Evolutionary conservation across 2,329 filamentous ascomycete species (phyloP).

Genomic region (Fusarium torulosum): DNA sequence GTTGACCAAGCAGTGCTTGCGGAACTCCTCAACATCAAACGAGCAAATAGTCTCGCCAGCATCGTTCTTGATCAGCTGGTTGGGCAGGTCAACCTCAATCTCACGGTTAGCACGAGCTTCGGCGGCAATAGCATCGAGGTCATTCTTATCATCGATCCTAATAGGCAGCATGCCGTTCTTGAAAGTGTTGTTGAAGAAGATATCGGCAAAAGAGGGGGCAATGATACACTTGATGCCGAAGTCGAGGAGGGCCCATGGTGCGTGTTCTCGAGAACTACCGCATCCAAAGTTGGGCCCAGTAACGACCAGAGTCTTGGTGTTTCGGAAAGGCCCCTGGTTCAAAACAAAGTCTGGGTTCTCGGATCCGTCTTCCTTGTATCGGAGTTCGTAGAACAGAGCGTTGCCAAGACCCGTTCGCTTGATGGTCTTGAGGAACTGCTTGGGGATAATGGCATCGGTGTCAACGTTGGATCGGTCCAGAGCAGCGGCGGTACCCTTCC

Average conservation of each 20-base stretch:
- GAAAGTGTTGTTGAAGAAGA: conserved; percentile 99
- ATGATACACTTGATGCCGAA: conserved; percentile 97
- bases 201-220: conserved; percentile 79
- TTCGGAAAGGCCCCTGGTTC: conserved; percentile 88
- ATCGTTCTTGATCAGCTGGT: conserved; percentile 83
- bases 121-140: conserved; percentile 77
- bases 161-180: conserved; percentile 99
- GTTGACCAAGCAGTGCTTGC: conserved; percentile 93
- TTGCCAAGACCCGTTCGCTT: conserved; percentile 93
- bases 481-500: conserved; percentile 89
- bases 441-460: conserved; percentile 99
- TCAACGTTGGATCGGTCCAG: conserved; percentile 92
- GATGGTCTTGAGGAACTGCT: conserved; percentile 99
- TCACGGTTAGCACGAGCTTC: conserved; percentile 85
- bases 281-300: conserved; percentile 97
- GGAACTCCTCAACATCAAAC: conserved; percentile 93
- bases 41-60: conserved; percentile 78
- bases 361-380: conserved; percentile 78
- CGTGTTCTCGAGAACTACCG: conserved; percentile 92
- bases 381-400: conserved; percentile 87
- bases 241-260: conserved; percentile 95
- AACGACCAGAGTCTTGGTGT: conserved; percentile 89
- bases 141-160: conserved; percentile 74
- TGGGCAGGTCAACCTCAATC: conserved; percentile 88
- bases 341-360: conserved; percentile 88